Evolutionary conservation across 2,329 filamentous ascomycete species (phyloP), one percentile per base, ranked within the genome.

Genomic region (Ophiognomonia clavigignenti-juglandacearum): DNA sequence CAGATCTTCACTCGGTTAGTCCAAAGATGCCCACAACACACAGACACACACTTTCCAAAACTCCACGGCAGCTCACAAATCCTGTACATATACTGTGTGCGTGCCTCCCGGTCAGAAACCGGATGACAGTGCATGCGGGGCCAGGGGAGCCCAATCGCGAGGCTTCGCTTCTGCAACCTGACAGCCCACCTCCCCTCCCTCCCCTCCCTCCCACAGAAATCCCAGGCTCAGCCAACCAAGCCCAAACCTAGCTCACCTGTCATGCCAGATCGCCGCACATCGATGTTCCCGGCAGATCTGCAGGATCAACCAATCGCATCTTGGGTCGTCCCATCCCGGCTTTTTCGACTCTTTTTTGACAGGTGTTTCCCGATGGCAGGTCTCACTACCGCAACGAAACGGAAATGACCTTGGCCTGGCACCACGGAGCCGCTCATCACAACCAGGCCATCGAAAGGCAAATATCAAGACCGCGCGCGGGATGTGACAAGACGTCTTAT

Each of bases 201-300:
- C n/a, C n/a, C n/a, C n/a, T n/a, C n/a, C n/a, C n/a, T n/a, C n/a
- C n/a, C n/a, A n/a, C n/a, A n/a, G n/a, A n/a, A n/a, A n/a, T n/a
- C n/a, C n/a, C n/a, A n/a, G n/a, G n/a, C n/a, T n/a, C n/a, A n/a
- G n/a, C n/a, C n/a, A n/a, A n/a, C n/a, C n/a, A n/a, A n/a, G n/a
- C n/a, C n/a, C n/a, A n/a, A n/a, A n/a, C n/a, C n/a, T n/a, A n/a
- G n/a, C 23, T 36, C 48, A 23, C 41, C 46, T 47, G 49, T 51
- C 46, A 51, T 51, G 45, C 49, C 49, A 51, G 49, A 51, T 51
- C 49, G 49, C 45, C 46, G 42, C 36, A 47, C 47, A 47, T 47
- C 46, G 49, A 45, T 47, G 41, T 43, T 48, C 49, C 49, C 49
- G 49, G 49, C 46, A 51, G 49, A 51, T 51, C 49, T 51, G 49